A percentile compares a stretch with the other conserved stretches of the same genome.
phyloP scores from a whole-genome alignment of 1,139 yeast genomes.

The Suhomyces chickasaworum region DNA sequence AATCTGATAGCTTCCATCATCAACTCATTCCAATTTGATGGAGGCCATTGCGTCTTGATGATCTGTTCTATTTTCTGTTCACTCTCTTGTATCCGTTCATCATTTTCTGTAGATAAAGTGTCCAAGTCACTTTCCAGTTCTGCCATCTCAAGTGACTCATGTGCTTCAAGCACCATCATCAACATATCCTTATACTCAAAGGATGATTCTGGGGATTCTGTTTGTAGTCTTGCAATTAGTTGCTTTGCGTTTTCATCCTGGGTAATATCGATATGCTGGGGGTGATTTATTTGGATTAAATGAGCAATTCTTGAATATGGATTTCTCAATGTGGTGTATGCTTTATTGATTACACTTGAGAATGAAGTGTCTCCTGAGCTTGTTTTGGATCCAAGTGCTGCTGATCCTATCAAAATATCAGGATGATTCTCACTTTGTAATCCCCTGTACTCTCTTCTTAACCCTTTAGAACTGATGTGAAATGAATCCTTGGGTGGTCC shows the following conservation, averaged over 20 bases:
- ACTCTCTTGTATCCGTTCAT: constrained; percentile 47
- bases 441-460: constrained; percentile 72
- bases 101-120: constrained; percentile 55
- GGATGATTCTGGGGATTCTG: constrained; percentile 31
- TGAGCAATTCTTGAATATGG: constrained; percentile 65
- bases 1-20: constrained; percentile 68
- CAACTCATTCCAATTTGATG: constrained; percentile 54
- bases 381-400: constrained; percentile 20
- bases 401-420: constrained; percentile 52
- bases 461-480: constrained; percentile 50
- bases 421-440: constrained; percentile 83
- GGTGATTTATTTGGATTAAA: constrained; percentile 38
- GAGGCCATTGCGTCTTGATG: constrained; percentile 34
- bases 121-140: constrained; percentile 57
- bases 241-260: constrained; percentile 43
- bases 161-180: constrained; percentile 77
- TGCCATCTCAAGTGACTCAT: constrained; percentile 73
- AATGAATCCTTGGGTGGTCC: constrained; percentile 70
- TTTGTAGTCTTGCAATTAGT: constrained; percentile 38
- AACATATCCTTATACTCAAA: constrained; percentile 58
- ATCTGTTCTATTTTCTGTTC: constrained; percentile 35
- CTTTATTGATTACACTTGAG: constrained; percentile 67
- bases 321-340: constrained; percentile 66
- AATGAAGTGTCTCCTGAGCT: constrained; percentile 22
- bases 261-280: constrained; percentile 42